These are phyloP conservation scores for Ciborinia camelliae DNA, from an alignment of 2,329 filamentous ascomycete genomes.

Conservation along the genomic window DNA sequence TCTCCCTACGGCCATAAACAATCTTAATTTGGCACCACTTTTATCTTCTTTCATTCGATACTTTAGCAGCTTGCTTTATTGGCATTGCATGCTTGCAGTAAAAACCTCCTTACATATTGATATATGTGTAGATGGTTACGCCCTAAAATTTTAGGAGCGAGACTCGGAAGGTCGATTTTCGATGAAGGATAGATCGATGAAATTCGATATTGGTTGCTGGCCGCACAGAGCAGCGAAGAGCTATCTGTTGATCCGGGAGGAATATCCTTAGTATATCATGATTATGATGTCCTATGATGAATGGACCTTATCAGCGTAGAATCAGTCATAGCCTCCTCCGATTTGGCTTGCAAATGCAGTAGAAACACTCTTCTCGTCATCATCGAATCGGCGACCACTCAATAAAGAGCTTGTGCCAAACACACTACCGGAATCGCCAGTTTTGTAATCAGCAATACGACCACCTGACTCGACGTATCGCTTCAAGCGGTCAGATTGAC, in stretches of 20 bases:
- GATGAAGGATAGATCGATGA: conserved; percentile 22
- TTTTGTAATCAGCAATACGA: conserved; percentile 55
- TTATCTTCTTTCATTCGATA: conserved; percentile 11
- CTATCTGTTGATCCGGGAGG: conserved; percentile 19
- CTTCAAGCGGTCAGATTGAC: conserved; percentile 86
- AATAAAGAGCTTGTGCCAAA: conserved; percentile 57
- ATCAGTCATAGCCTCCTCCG: conserved; percentile 48
- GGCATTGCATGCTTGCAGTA: conserved; percentile 11
- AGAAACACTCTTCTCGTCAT: conserved; percentile 93
- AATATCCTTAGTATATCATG: conserved; percentile 15
- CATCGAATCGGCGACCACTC: conserved; percentile 58
- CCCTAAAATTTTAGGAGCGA: not conserved
- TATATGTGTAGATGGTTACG: conserved; percentile 8
- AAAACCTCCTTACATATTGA: conserved; percentile 13
- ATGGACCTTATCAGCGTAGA: conserved; percentile 18
- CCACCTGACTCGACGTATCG: conserved; percentile 88
- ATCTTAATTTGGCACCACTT: conserved; percentile 17
- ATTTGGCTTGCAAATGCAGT: conserved; percentile 97
- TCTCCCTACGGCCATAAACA: conserved; percentile 7
- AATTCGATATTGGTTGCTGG: conserved; percentile 18
- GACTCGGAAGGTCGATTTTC: conserved; percentile 12
- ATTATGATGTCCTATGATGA: conserved; percentile 6
- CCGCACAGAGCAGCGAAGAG: conserved; percentile 16
- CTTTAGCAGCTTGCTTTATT: conserved; percentile 1
- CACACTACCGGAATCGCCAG: conserved; percentile 59